phyloP scores from a whole-genome alignment of 306 rosid species.

The Pyrus communis region DNA sequence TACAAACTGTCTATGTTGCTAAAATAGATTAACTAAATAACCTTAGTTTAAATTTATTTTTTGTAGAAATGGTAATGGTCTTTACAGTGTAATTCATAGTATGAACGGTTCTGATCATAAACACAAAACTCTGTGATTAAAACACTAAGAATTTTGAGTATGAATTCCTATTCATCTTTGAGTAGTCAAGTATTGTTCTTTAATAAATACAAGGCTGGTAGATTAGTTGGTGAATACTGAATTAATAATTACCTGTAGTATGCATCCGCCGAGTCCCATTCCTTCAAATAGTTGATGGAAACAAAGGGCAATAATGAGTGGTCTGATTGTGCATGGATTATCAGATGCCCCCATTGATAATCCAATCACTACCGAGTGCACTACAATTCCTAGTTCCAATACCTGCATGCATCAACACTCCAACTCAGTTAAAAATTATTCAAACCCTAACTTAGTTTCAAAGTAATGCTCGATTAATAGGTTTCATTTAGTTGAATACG shows the following conservation, averaged over 20 bases:
- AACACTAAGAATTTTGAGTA: no score
- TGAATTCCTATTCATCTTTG: no score
- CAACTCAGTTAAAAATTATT: not conserved
- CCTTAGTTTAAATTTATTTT: no score
- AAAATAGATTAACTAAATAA: no score
- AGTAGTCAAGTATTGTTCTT: no score
- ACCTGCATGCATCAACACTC: conserved; percentile 26
- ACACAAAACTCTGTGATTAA: no score
- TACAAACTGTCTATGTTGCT: no score
- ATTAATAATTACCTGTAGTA: conserved; percentile 43
- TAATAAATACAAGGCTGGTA: not conserved
- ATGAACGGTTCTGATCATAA: no score
- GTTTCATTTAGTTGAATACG: not conserved
- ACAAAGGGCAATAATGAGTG: conserved; percentile 65
- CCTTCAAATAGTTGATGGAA: conserved; percentile 80
- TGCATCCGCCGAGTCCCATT: conserved; percentile 68
- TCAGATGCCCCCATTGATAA: conserved; percentile 65
- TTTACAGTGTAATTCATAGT: no score
- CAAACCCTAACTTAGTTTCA: not conserved
- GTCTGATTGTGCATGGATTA: conserved; percentile 58
- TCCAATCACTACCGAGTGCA: conserved; percentile 78
- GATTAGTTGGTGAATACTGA: not conserved
- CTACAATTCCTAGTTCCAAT: conserved; percentile 59
- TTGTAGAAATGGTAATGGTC: no score
- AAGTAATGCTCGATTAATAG: not conserved